phyloP scores from a whole-genome alignment of 352 stramenopile genomes.

The Elongisporangium undulatum region DNA sequence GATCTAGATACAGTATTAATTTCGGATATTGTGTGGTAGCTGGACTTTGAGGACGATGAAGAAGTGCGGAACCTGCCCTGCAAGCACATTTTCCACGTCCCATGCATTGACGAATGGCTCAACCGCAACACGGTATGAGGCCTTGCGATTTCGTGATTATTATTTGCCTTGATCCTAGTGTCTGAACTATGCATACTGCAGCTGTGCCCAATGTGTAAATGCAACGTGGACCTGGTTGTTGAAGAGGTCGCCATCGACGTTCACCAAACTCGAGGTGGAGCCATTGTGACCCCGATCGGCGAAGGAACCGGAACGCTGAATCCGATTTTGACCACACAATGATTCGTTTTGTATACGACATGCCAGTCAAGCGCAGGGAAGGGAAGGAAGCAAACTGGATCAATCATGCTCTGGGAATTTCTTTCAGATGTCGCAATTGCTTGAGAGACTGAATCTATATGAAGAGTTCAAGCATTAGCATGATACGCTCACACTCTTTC shows the following conservation, averaged over 20 bases:
- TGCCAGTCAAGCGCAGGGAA: neutral
- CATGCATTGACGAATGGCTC: slow-evolving; percentile 89
- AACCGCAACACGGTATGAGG: slow-evolving; percentile 75
- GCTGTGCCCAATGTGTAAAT: slow-evolving; percentile 84
- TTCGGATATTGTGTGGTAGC: slow-evolving; percentile 15
- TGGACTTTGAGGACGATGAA: slow-evolving; percentile 74
- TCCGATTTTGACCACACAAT: neutral
- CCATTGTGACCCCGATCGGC: slow-evolving; percentile 36
- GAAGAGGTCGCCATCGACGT: slow-evolving; percentile 38
- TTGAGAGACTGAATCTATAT: no score
- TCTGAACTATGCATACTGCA: slow-evolving; percentile 13
- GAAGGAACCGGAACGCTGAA: neutral
- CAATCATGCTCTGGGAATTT: neutral
- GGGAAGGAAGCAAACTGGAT: neutral
- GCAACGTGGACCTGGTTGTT: slow-evolving; percentile 57
- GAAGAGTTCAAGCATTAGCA: no score
- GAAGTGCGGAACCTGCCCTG: slow-evolving; percentile 77
- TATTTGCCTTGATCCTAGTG: neutral
- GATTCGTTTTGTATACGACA: neutral
- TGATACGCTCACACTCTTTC: no score
- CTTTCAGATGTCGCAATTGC: neutral
- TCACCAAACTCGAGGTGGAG: slow-evolving; percentile 15
- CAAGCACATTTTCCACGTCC: slow-evolving; percentile 86
- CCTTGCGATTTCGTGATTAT: neutral
- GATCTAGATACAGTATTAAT: slow-evolving; percentile 6